These are phyloP conservation scores for Talaromyces proteolyticus DNA, from an alignment of 495 filamentous ascomycete genomes.

Conservation along the genomic window DNA sequence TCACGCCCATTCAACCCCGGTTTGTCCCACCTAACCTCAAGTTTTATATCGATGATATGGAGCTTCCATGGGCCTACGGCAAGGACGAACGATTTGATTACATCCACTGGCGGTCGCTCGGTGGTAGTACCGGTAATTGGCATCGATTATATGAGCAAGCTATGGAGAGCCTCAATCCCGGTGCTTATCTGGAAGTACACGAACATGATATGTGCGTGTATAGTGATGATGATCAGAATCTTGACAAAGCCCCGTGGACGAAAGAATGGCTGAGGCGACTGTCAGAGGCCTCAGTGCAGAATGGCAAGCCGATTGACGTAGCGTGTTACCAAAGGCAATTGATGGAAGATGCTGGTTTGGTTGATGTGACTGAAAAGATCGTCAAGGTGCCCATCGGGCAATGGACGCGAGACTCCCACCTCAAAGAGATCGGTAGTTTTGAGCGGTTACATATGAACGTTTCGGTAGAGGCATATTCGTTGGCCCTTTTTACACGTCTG, in stretches of 20 bases:
- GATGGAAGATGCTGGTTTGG: slow-evolving; percentile 27
- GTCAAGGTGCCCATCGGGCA: slow-evolving; percentile 39
- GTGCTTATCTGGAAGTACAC: slow-evolving; percentile 59
- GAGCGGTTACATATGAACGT: slow-evolving; percentile 25
- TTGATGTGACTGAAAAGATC: slow-evolving; percentile 26
- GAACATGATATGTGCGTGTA: slow-evolving; percentile 42
- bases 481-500: slow-evolving; percentile 50
- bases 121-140: slow-evolving; percentile 40
- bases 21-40: slow-evolving; percentile 51
- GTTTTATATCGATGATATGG: slow-evolving; percentile 58
- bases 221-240: slow-evolving; percentile 38
- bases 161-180: slow-evolving; percentile 44
- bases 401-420: slow-evolving; percentile 41
- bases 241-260: slow-evolving; percentile 41
- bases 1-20: slow-evolving; percentile 42
- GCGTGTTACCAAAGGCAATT: slow-evolving; percentile 14
- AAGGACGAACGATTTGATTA: slow-evolving; percentile 40
- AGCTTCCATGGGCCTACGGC: slow-evolving; percentile 33
- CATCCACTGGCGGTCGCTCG: slow-evolving; percentile 42
- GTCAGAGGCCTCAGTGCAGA: slow-evolving; percentile 23
- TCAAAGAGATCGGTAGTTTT: slow-evolving; percentile 44
- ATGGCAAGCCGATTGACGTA: slow-evolving; percentile 31
- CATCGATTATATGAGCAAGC: slow-evolving; percentile 15
- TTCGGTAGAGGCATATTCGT: slow-evolving; percentile 44
- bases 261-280: slow-evolving; percentile 40